Percentiles rank a stretch among this genome's conserved stretches.
Evolutionary conservation across 306 rosid genomes (phyloP).

Genomic region (Amphicarpaea edgeworthii): DNA sequence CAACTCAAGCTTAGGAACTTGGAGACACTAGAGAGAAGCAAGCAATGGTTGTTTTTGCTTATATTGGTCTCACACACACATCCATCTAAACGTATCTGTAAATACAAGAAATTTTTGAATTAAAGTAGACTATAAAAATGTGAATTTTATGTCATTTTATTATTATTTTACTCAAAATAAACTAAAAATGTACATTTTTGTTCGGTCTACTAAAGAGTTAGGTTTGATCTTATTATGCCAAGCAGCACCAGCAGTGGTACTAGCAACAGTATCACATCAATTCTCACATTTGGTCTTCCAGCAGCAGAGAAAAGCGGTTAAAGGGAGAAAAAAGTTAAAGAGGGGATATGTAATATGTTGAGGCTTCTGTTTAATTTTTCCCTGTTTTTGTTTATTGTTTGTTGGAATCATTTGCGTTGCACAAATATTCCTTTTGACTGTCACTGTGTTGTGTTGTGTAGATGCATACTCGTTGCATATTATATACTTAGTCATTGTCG

Average conservation of each 20-base stretch:
- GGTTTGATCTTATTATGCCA: conserved; percentile 45
- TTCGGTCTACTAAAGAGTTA: conserved; percentile 42
- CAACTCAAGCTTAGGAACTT: conserved; percentile 65
- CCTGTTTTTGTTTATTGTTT: conserved; percentile 18
- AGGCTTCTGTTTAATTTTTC: conserved; percentile 12
- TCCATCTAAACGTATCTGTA: too few relatives aligned
- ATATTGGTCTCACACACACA: conserved; percentile 63
- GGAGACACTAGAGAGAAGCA: conserved; percentile 37
- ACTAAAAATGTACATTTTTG: conserved; percentile 35
- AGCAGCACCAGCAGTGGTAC: conserved; percentile 8
- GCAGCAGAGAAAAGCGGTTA: conserved; percentile 31
- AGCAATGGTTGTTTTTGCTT: too few relatives aligned
- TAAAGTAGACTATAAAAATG: too few relatives aligned
- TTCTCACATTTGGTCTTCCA: conserved; percentile 49
- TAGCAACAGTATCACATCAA: conserved; percentile 13
- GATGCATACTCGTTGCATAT: not conserved
- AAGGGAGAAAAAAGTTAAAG: conserved; percentile 14
- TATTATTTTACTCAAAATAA: too few relatives aligned
- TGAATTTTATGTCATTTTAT: too few relatives aligned
- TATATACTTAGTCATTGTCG: conserved; percentile 12
- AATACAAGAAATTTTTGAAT: too few relatives aligned
- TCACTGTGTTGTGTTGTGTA: conserved; percentile 25
- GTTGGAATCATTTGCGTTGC: conserved; percentile 19
- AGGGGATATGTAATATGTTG: not conserved
- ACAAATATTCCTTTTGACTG: conserved; percentile 40